Evolutionary conservation across 768 basidiomycete genomes (phyloP).

Genomic region (Gloeophyllum trabeum): DNA sequence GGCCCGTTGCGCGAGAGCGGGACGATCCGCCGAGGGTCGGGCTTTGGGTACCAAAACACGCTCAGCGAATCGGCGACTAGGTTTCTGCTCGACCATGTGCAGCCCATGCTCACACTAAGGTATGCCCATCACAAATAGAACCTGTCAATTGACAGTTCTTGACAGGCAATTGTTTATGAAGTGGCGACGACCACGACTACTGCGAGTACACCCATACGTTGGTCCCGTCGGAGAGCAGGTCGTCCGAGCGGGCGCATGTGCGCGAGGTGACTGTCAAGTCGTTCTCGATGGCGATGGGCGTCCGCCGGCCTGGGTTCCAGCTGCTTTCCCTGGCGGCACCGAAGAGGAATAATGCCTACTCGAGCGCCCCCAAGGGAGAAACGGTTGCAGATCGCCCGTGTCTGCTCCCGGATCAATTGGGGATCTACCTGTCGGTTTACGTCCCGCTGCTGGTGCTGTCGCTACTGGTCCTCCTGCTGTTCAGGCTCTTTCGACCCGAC

Average conservation of each 20-base stretch:
- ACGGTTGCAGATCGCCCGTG: slow-evolving; percentile 54
- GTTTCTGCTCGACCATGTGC: slow-evolving; percentile 53
- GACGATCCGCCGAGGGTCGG: slow-evolving; percentile 60
- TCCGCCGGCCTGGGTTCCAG: slow-evolving; percentile 80
- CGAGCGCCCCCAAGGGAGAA: slow-evolving; percentile 18
- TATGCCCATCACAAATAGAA: slow-evolving; percentile 24
- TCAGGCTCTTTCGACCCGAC: not conserved
- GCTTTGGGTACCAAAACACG: slow-evolving; percentile 78
- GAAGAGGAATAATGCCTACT: slow-evolving; percentile 14
- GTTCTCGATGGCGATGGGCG: slow-evolving; percentile 83
- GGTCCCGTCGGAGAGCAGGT: slow-evolving; percentile 9
- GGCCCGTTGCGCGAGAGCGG: slow-evolving; percentile 72
- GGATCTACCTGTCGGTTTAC: slow-evolving; percentile 67
- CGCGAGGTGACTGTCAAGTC: slow-evolving; percentile 85
- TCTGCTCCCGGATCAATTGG: slow-evolving; percentile 74
- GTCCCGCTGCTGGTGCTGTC: slow-evolving; percentile 56
- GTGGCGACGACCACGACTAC: slow-evolving; percentile 94
- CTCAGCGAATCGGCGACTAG: slow-evolving; percentile 55
- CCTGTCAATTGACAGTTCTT: not conserved
- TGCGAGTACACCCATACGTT: slow-evolving; percentile 62
- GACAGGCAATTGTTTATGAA: slow-evolving; percentile 15
- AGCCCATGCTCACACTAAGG: slow-evolving; percentile 71
- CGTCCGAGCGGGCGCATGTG: slow-evolving; percentile 20
- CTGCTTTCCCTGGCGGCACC: slow-evolving; percentile 62
- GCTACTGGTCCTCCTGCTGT: slow-evolving; percentile 30